Evolutionary conservation across 2,329 filamentous ascomycete species (phyloP).

Genomic region (Colletotrichum theobromicola): DNA sequence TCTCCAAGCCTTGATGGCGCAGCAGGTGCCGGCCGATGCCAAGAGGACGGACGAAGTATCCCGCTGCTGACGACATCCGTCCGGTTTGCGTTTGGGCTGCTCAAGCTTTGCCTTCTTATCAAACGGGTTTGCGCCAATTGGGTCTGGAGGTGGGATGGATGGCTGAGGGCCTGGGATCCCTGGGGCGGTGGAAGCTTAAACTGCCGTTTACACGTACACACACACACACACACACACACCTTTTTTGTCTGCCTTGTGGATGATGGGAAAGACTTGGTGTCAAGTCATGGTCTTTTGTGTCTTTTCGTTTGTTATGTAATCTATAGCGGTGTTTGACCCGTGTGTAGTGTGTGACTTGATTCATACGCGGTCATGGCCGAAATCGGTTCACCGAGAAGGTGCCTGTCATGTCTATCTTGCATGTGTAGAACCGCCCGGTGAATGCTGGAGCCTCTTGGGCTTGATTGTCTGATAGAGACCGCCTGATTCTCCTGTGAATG

Average conservation of each 20-base stretch:
- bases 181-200: background rate
- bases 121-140: background rate
- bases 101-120: background rate
- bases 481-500: no score
- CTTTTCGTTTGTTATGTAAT: background rate
- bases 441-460: background rate
- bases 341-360: background rate
- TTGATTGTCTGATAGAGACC: background rate
- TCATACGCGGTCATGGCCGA: background rate
- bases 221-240: background rate
- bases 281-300: background rate
- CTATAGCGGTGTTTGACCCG: background rate
- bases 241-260: background rate
- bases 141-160: background rate
- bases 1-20: background rate
- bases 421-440: background rate
- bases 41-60: background rate
- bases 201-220: background rate
- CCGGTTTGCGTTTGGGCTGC: background rate
- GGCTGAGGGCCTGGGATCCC: background rate
- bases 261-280: background rate
- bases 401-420: rapidly evolving
- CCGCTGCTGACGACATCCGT: background rate
- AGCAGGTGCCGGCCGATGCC: background rate
- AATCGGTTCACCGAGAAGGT: background rate